These are phyloP conservation scores for Tephrocybe sp. DNA, from an alignment of 768 basidiomycete genomes.

Conservation along the genomic window DNA sequence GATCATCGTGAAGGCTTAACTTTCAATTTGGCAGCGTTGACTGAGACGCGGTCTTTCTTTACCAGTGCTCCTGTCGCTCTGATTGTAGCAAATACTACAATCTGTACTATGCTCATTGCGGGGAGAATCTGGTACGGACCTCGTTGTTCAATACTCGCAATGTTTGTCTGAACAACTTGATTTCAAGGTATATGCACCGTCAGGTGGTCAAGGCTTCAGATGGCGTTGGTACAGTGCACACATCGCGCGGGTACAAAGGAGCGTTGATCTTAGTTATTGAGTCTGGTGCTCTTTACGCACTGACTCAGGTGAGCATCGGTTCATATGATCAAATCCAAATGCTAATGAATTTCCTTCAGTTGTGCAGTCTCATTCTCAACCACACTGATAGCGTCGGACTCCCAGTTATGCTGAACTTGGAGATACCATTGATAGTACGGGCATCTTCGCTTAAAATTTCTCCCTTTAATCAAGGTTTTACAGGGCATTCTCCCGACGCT, in stretches of 20 bases:
- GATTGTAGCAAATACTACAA: constrained; percentile 9
- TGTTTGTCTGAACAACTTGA: not conserved
- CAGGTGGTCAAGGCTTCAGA: not conserved
- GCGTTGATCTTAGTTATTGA: constrained; percentile 8
- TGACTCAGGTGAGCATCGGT: constrained; percentile 5
- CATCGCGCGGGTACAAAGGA: not conserved
- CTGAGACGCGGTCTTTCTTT: constrained; percentile 5
- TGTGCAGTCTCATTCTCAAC: constrained; percentile 9
- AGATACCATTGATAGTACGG: constrained; percentile 12
- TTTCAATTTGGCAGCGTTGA: not conserved
- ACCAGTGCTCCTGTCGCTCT: constrained; percentile 5
- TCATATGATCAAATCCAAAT: too few species aligned
- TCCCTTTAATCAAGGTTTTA: not conserved
- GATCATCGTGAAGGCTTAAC: not conserved
- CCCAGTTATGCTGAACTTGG: constrained; percentile 8
- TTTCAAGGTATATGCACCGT: constrained; percentile 5
- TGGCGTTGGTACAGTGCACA: not conserved
- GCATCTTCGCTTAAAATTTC: not conserved
- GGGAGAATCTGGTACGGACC: constrained; percentile 10
- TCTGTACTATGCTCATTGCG: constrained; percentile 10
- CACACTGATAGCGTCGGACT: constrained; percentile 5
- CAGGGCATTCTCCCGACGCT: constrained; percentile 16
- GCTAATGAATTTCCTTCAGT: not conserved
- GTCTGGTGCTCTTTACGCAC: constrained; percentile 10
- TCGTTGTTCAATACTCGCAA: not conserved